Conservation (phyloP, 768 basidiomycete species). For the Tylopilus sp. region DNA sequence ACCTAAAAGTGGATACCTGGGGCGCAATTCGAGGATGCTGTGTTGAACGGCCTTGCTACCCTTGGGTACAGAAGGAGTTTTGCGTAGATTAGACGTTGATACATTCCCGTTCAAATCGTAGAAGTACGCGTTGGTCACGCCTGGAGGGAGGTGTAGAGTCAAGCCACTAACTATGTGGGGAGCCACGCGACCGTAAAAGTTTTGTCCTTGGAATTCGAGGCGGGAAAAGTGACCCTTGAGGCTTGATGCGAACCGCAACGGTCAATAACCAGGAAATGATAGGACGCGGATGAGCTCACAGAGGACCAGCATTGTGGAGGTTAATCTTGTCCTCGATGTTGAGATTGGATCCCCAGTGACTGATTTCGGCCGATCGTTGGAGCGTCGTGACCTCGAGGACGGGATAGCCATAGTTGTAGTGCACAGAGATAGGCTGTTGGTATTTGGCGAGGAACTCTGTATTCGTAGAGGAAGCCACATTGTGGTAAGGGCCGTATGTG, state of each 20-base stretch:
- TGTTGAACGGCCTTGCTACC: constrained; percentile 48
- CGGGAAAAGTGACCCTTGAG: constrained; percentile 96
- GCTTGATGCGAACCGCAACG: constrained; percentile 38
- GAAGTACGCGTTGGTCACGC: constrained; percentile 80
- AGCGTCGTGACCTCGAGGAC: constrained; percentile 73
- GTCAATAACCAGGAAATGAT: not conserved
- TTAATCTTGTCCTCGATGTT: constrained; percentile 88
- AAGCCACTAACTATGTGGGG: constrained; percentile 72
- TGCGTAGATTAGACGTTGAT: constrained; percentile 85
- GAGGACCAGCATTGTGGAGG: constrained; percentile 87
- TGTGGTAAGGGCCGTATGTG: constrained; percentile 86
- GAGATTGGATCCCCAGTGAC: constrained; percentile 95
- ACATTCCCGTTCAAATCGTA: constrained; percentile 95
- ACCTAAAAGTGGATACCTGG: constrained; percentile 90
- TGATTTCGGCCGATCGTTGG: constrained; percentile 80
- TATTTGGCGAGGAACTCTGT: constrained; percentile 51
- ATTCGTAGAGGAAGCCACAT: constrained; percentile 62
- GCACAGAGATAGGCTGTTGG: constrained; percentile 68
- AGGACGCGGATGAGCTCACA: constrained; percentile 48
- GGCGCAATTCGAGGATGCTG: constrained; percentile 77
- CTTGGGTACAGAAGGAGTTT: constrained; percentile 60
- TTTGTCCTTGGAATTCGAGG: constrained; percentile 76
- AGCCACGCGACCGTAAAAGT: constrained; percentile 61
- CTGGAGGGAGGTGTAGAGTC: constrained; percentile 77
- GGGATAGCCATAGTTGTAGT: constrained; percentile 82